Evolutionary conservation across 2,329 filamentous ascomycete species (phyloP).

Genomic region (Fonsecaea multimorphosa): DNA sequence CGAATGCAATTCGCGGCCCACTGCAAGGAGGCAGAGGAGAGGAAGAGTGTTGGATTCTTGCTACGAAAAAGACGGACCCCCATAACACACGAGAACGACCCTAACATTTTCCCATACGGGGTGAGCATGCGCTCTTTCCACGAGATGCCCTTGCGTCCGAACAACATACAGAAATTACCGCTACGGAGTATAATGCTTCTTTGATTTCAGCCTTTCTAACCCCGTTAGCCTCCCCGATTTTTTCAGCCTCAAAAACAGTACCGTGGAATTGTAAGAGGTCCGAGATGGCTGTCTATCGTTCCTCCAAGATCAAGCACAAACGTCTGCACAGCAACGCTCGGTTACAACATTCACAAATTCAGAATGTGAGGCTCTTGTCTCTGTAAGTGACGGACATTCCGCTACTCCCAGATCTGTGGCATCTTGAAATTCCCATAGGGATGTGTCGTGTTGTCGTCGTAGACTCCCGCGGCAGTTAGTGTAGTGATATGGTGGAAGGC

Average conservation of each 20-base stretch:
- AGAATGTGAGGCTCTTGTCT: conserved; percentile 60
- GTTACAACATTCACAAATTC: conserved; percentile 59
- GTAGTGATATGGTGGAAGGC: conserved; percentile 44
- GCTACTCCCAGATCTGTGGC: conserved; percentile 57
- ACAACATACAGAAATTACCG: neutral
- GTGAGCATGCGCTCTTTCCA: neutral
- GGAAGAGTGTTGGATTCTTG: neutral
- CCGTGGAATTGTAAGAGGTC: conserved; percentile 65
- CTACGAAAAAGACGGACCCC: neutral
- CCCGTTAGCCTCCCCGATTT: too few species aligned
- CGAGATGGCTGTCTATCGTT: conserved; percentile 61
- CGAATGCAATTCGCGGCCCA: neutral
- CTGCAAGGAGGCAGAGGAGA: neutral
- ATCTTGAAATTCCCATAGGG: conserved; percentile 44
- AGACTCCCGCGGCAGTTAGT: conserved; percentile 37
- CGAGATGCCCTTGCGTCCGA: neutral
- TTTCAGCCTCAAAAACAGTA: conserved; percentile 11
- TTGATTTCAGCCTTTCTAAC: neutral
- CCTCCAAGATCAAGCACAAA: conserved; percentile 63
- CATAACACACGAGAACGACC: neutral
- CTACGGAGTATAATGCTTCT: neutral
- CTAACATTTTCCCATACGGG: neutral
- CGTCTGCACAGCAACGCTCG: conserved; percentile 63
- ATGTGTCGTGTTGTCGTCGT: conserved; percentile 17
- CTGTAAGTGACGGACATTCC: too few species aligned